These are phyloP conservation scores for Suillus placidus DNA, from an alignment of 768 basidiomycete genomes.

Conservation along the genomic window DNA sequence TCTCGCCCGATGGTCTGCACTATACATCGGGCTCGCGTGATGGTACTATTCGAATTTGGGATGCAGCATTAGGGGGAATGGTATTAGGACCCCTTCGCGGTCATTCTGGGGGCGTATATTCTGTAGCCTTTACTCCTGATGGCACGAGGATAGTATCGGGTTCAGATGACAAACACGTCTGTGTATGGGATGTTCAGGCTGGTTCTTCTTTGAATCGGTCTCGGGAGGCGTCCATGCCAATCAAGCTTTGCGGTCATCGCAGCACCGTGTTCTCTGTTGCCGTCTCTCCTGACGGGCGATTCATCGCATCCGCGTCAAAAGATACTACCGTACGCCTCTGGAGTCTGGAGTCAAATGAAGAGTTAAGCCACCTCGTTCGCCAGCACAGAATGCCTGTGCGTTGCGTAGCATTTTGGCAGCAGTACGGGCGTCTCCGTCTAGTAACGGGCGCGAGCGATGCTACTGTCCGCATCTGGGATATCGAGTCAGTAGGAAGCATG, in stretches of 20 bases:
- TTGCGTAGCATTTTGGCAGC: conserved; percentile 28
- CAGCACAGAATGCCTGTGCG: conserved; percentile 30
- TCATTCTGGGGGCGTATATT: conserved; percentile 23
- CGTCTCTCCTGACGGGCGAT: conserved; percentile 32
- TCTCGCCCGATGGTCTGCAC: conserved; percentile 28
- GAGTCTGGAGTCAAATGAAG: conserved; percentile 22
- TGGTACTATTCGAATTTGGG: conserved; percentile 32
- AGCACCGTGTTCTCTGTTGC: conserved; percentile 32
- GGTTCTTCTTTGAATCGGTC: conserved; percentile 19
- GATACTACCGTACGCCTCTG: conserved; percentile 36
- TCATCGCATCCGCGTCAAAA: conserved; percentile 34
- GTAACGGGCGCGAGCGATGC: conserved; percentile 30
- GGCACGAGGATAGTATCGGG: conserved; percentile 32
- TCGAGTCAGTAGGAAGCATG: conserved; percentile 31
- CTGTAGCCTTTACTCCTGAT: conserved; percentile 34
- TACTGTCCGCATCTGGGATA: conserved; percentile 36
- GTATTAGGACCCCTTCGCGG: conserved; percentile 21
- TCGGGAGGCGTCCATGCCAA: conserved; percentile 10
- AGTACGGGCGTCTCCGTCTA: conserved; percentile 26
- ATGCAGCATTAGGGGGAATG: conserved; percentile 22
- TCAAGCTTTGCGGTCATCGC: conserved; percentile 23
- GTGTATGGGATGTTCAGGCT: conserved; percentile 30
- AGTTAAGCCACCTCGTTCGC: conserved; percentile 30
- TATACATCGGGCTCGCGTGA: conserved; percentile 38
- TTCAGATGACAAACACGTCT: conserved; percentile 32